Evolutionary conservation across 2,329 filamentous ascomycete species (phyloP).

Genomic region (Phaeophleospora eucalypticola): DNA sequence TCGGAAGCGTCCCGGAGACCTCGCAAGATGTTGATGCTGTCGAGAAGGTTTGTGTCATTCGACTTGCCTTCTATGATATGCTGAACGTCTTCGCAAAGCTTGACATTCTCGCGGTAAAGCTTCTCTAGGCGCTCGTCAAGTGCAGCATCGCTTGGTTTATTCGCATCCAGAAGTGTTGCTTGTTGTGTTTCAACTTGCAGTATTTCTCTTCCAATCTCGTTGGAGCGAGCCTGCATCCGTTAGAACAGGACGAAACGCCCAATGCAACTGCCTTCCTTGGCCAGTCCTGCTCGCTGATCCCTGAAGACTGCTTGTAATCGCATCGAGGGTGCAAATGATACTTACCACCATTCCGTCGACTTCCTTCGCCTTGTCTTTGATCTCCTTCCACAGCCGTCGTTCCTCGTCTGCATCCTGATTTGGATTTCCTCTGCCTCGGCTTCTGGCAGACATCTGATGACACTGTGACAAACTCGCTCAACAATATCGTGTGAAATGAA

Average conservation of each 20-base stretch:
- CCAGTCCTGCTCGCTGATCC: too few species aligned
- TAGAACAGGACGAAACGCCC: too few species aligned
- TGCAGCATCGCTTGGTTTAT: constrained; percentile 30
- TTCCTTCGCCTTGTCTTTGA: constrained; percentile 42
- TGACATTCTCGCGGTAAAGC: constrained; percentile 47
- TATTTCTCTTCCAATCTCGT: constrained; percentile 35
- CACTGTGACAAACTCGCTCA: too few species aligned
- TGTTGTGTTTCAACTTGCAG: constrained; percentile 35
- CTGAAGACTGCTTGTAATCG: too few species aligned
- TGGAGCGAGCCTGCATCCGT: constrained; percentile 25
- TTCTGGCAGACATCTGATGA: constrained; percentile 44
- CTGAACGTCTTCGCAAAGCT: constrained; percentile 43
- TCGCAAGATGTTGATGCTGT: constrained; percentile 44
- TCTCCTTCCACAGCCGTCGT: constrained; percentile 46
- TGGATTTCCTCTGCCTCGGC: constrained; percentile 41
- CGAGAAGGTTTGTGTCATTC: constrained; percentile 39
- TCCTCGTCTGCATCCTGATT: constrained; percentile 51
- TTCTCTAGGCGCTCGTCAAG: constrained; percentile 46
- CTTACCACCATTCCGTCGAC: constrained; percentile 47
- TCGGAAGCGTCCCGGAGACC: constrained; percentile 47
- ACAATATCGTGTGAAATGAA: too few species aligned
- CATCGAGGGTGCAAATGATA: too few species aligned
- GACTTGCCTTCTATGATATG: constrained; percentile 42
- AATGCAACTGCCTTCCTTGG: too few species aligned
- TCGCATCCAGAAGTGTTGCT: constrained; percentile 29